phyloP scores from a whole-genome alignment of 345 rosid genomes.

The Noccaea caerulescens region DNA sequence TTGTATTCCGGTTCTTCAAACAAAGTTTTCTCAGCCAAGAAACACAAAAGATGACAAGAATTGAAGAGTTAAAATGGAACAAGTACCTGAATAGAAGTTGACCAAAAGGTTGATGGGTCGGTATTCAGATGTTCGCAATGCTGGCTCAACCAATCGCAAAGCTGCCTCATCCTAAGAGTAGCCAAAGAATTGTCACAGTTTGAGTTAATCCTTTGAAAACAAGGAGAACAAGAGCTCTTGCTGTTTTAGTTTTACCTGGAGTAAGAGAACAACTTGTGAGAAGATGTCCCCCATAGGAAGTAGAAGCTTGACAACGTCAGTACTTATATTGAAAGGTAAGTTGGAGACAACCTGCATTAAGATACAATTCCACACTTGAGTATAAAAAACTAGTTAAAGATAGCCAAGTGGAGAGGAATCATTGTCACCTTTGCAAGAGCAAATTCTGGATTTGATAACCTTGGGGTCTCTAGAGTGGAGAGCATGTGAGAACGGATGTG shows the following conservation, averaged over 20 bases:
- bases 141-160: slow-evolving; percentile 64
- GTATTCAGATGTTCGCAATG: slow-evolving; percentile 68
- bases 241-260: slow-evolving; percentile 59
- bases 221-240: background rate
- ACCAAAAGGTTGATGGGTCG: slow-evolving; percentile 79
- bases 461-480: slow-evolving; percentile 51
- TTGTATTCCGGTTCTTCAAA: slow-evolving; percentile 83
- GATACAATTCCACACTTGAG: background rate
- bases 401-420: slow-evolving; percentile 27
- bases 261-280: slow-evolving; percentile 86
- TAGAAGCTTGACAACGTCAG: slow-evolving; percentile 76
- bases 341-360: slow-evolving; percentile 79
- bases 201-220: background rate
- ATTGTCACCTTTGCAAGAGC: slow-evolving; percentile 66
- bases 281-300: slow-evolving; percentile 95
- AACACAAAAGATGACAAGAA: slow-evolving; percentile 3
- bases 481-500: slow-evolving; percentile 69
- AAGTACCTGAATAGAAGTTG: slow-evolving; percentile 77
- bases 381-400: background rate
- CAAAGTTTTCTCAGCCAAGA: slow-evolving; percentile 1
- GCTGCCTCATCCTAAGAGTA: slow-evolving; percentile 80
- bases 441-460: slow-evolving; percentile 24
- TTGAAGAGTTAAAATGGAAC: slow-evolving; percentile 18
- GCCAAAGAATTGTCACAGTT: slow-evolving; percentile 13
- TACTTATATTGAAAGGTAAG: slow-evolving; percentile 88